A percentile compares a stretch with the other conserved stretches of the same genome.
These are phyloP conservation scores for Tieghemiomyces parasiticus DNA, from an alignment of 192 early-diverging fungal genomes.

Conservation along the genomic window DNA sequence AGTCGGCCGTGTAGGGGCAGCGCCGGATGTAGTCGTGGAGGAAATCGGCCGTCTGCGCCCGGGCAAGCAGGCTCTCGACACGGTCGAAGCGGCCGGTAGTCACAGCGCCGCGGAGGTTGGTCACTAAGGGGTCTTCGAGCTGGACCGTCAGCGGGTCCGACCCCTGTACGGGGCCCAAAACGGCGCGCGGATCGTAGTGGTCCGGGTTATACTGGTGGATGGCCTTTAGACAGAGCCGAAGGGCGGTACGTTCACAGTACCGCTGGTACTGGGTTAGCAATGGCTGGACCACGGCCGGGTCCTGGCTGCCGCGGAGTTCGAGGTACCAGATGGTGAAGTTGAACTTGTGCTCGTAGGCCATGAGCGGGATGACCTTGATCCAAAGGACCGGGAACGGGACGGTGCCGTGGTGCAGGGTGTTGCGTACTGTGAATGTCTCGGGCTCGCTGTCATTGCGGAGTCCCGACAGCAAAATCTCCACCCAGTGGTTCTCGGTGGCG, in stretches of 20 bases:
- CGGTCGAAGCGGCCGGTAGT: constrained; percentile 52
- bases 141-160: constrained; percentile 31
- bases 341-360: constrained; percentile 85
- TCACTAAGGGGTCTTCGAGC: constrained; percentile 71
- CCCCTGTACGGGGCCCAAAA: constrained; percentile 49
- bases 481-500: constrained; percentile 65
- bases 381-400: constrained; percentile 78
- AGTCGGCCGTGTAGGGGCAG: constrained; percentile 53
- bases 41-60: constrained; percentile 42
- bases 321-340: constrained; percentile 95
- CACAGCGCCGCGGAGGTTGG: constrained; percentile 52
- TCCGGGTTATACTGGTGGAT: constrained; percentile 67
- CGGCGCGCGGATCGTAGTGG: constrained; percentile 22
- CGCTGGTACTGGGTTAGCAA: constrained; percentile 18
- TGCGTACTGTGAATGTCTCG: constrained; percentile 74
- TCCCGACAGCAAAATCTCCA: constrained; percentile 67
- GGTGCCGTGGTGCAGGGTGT: constrained; percentile 37
- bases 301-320: constrained; percentile 63
- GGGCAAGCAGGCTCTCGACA: constrained; percentile 52
- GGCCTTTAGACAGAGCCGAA: constrained; percentile 77
- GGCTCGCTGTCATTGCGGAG: constrained; percentile 58
- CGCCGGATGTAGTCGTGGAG: constrained; percentile 56
- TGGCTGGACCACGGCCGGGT: constrained; percentile 48
- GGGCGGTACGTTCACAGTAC: constrained; percentile 63
- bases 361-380: constrained; percentile 83